Percentiles rank a stretch among this genome's conserved stretches.
These are phyloP conservation scores for Ceratobasidium theobromae DNA, from an alignment of 1,284 basidiomycete genomes.

Conservation along the genomic window DNA sequence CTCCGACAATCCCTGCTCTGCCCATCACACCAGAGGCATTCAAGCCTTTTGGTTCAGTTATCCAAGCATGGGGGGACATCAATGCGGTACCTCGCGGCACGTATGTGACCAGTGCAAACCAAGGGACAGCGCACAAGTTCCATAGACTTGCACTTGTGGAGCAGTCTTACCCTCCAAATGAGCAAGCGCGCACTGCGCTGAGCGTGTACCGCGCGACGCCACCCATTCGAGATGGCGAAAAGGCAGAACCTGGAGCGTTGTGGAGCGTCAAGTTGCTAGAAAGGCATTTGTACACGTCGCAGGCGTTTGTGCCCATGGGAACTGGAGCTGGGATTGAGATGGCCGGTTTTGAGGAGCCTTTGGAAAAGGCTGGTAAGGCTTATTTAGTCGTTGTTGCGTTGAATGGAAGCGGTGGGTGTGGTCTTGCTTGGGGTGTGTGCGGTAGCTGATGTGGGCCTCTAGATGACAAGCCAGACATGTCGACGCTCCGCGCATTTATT, in stretches of 20 bases:
- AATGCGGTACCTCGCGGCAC: conserved; percentile 65
- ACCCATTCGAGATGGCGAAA: conserved; percentile 42
- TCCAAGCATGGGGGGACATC: conserved; percentile 77
- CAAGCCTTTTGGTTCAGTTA: conserved; percentile 78
- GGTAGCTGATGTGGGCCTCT: conserved; percentile 2
- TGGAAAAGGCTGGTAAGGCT: conserved; percentile 53
- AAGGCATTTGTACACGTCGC: conserved; percentile 76
- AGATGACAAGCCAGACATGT: conserved; percentile 75
- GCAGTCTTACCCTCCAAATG: conserved; percentile 60
- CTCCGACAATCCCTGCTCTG: conserved; percentile 60
- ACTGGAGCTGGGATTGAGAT: conserved; percentile 45
- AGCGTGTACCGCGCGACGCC: conserved; percentile 70
- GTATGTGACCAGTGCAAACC: conserved; percentile 78
- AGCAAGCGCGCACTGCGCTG: conserved; percentile 59
- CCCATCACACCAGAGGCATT: conserved; percentile 83
- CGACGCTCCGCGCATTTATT: conserved; percentile 75
- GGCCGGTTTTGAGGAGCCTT: conserved; percentile 44
- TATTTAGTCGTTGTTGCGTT: conserved; percentile 85
- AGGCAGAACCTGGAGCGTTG: conserved; percentile 50
- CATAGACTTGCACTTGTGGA: conserved; percentile 75
- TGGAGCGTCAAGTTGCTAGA: conserved; percentile 65
- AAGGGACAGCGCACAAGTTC: conserved; percentile 85
- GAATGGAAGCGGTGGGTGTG: conserved; percentile 54
- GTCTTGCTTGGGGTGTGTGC: neutral
- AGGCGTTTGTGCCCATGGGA: conserved; percentile 89